phyloP scores from a whole-genome alignment of 2,329 filamentous ascomycete genomes.

The Albifimbria verrucaria region DNA sequence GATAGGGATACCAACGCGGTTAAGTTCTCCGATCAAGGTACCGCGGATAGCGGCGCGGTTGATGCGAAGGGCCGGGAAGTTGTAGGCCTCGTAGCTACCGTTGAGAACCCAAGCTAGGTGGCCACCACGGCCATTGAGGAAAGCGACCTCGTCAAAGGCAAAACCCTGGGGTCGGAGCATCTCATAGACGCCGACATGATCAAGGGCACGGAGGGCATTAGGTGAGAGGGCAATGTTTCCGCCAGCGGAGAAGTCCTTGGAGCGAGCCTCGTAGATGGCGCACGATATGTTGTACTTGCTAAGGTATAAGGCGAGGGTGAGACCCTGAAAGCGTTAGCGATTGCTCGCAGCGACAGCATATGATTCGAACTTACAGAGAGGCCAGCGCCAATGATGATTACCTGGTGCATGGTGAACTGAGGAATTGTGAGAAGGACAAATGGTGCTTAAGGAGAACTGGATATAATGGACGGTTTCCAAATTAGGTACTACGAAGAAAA shows the following conservation, averaged over 20 bases:
- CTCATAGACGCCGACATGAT: slow-evolving; percentile 41
- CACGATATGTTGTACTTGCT: slow-evolving; percentile 42
- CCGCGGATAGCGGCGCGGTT: slow-evolving; percentile 44
- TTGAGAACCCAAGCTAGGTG: slow-evolving; percentile 37
- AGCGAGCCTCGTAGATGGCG: slow-evolving; percentile 44
- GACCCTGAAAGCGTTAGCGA: slow-evolving; percentile 24
- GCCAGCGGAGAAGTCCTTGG: slow-evolving; percentile 35
- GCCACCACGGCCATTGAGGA: slow-evolving; percentile 27
- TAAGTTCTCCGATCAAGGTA: slow-evolving; percentile 33
- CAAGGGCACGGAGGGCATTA: slow-evolving; percentile 48
- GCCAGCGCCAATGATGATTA: slow-evolving; percentile 2
- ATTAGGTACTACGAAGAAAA: background rate
- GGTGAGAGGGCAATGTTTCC: slow-evolving; percentile 52
- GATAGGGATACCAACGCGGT: slow-evolving; percentile 33
- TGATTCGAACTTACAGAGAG: slow-evolving; percentile 1
- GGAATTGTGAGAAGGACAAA: background rate
- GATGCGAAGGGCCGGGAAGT: slow-evolving; percentile 46
- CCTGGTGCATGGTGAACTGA: background rate
- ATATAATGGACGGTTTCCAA: background rate
- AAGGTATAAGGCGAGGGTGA: slow-evolving; percentile 48
- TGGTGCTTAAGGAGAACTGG: background rate
- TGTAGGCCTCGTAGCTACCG: slow-evolving; percentile 38
- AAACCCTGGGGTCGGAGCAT: slow-evolving; percentile 37
- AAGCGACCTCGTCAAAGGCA: slow-evolving; percentile 42
- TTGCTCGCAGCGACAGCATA: background rate